These are phyloP conservation scores for Limonium bicolor DNA, from an alignment of 148 eudicot species.

Conservation along the genomic window DNA sequence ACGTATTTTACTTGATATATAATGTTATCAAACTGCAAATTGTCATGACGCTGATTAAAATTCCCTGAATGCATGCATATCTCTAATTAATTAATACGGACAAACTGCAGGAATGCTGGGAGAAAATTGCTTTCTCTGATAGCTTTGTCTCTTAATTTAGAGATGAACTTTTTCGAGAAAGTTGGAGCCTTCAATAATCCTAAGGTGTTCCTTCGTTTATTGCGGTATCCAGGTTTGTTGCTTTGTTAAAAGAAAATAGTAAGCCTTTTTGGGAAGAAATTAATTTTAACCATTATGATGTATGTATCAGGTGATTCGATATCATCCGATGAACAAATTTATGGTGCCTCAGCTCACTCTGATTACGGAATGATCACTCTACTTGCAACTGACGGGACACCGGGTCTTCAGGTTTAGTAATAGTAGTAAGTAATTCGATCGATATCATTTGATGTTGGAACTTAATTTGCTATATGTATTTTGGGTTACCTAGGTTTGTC, in stretches of 20 bases:
- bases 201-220: slow-evolving; percentile 45
- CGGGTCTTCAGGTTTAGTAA: slow-evolving; percentile 84
- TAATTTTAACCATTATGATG: no score
- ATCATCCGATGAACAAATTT: slow-evolving; percentile 20
- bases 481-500: slow-evolving; percentile 62
- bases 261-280: no score
- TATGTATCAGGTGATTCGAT: slow-evolving; percentile 28
- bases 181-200: slow-evolving; percentile 42
- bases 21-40: no score
- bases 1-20: no score
- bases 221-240: slow-evolving; percentile 84
- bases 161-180: slow-evolving; percentile 45
- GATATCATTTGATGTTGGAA: no score
- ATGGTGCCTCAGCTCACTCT: slow-evolving; percentile 73
- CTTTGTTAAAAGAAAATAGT: no score
- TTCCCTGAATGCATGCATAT: no score
- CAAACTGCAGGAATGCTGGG: slow-evolving; percentile 61
- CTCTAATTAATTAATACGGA: no score
- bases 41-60: no score
- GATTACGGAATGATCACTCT: slow-evolving; percentile 89
- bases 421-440: no score
- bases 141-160: slow-evolving; percentile 57
- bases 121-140: slow-evolving; percentile 29
- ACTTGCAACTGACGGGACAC: slow-evolving; percentile 58
- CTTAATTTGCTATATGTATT: no score